These are phyloP conservation scores for Nitzschia inconspicua DNA, from an alignment of 108 stramenopile genomes.

Conservation along the genomic window DNA sequence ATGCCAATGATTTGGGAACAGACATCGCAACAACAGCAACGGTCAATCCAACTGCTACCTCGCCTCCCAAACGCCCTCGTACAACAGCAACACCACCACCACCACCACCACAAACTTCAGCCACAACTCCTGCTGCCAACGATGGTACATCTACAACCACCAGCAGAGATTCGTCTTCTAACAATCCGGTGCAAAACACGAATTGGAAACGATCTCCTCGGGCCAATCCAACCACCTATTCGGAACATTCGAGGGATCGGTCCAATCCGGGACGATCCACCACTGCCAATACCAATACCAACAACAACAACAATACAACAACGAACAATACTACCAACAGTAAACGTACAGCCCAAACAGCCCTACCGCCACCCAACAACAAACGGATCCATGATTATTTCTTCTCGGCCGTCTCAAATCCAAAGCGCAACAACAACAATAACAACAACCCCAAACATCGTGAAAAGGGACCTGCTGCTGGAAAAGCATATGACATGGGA, in stretches of 20 bases:
- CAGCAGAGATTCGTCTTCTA: neutral
- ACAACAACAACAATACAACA: conserved; percentile 4
- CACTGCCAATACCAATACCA: conserved; percentile 1
- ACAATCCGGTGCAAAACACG: neutral
- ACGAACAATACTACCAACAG: neutral
- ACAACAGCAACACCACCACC: neutral
- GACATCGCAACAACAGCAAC: neutral
- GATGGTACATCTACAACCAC: neutral
- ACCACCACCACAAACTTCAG: neutral
- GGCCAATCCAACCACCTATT: neutral
- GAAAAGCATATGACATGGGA: neutral
- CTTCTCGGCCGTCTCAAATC: conserved; percentile 4
- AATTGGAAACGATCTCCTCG: neutral
- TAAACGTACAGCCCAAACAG: neutral
- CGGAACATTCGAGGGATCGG: conserved; percentile 30
- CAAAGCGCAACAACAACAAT: neutral
- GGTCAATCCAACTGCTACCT: neutral
- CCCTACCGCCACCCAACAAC: conserved; percentile 29
- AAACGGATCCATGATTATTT: conserved; percentile 33
- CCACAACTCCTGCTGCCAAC: no score
- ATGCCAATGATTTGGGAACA: no score
- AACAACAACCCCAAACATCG: neutral
- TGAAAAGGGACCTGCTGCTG: neutral
- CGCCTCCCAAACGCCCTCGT: conserved; percentile 8
- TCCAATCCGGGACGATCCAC: conserved; percentile 11